Base-by-base conservation (phyloP, 78 protist species). In the Goniomonas avonlea region DNA sequence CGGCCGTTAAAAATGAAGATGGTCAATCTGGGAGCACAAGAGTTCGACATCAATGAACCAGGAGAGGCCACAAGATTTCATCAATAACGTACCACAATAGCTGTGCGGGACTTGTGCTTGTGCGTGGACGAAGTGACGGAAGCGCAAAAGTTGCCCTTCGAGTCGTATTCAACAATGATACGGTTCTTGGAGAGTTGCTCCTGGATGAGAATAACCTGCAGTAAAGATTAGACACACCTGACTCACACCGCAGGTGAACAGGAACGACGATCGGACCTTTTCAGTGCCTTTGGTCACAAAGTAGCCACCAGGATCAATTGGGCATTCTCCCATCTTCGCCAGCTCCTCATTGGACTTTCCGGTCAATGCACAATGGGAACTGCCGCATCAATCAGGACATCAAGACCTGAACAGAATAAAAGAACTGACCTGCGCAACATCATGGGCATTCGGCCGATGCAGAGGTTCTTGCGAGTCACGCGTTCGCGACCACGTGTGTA, bases 121-220 rank as follows among this genome's bases (percentile, higher is more conserved):
- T 91, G 89, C n/a, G 99, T 94, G 13, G 95, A 90, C 37, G 85
- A 70, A 5, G 89, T 83, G 40, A 88, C 66, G 21, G 82, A 23
- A 17, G 86, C 79, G 32, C 3, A 11, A 45, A 86, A 34, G 25
- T 61, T 35, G 5, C 93, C 95, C 76, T 91, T 89, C 32, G 34
- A 0, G 84, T 91, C 96, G 1, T 60, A 21, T 40, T 94, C 98
- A 20, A 95, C 75, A 68, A 97, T 93, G 77, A 97, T 90, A 1
- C 99, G 85, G 74, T 93, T 93, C 84, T 92, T 96, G 29, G 94
- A 86, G 20, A 95, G 89, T 79, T 97, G 98, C 83, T 97, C 99
- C 83, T 97, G 98, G 39, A 95, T 95, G 21, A 98, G 80, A 13
- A 91, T 82, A 21, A n/a, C n/a, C 59, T 73, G 50, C 50, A 13